A percentile compares a stretch with the other conserved stretches of the same genome.
Evolutionary conservation across 768 basidiomycete species (phyloP).

Genomic region (Rhodosporidiobolus sp.): DNA sequence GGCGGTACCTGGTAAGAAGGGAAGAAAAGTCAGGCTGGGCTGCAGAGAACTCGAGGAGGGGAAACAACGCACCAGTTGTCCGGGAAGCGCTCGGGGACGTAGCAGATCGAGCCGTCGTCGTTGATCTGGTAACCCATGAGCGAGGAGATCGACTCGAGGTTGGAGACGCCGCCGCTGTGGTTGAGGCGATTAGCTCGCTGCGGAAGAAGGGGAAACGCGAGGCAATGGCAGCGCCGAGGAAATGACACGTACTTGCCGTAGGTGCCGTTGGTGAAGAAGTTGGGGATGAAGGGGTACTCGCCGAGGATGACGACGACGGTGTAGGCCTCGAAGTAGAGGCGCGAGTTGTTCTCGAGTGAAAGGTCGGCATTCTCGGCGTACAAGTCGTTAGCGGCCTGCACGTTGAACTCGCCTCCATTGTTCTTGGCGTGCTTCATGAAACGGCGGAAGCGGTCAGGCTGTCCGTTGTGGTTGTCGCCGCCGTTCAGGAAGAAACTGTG

Average conservation of each 20-base stretch:
- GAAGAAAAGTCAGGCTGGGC: no score
- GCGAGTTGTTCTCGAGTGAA: not conserved
- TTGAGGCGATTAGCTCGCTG: no score
- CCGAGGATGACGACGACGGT: slow-evolving; percentile 6
- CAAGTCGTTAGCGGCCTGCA: not conserved
- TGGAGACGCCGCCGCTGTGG: not conserved
- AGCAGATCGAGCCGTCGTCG: not conserved
- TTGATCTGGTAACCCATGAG: not conserved
- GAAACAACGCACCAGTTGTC: no score
- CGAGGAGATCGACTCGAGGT: slow-evolving; percentile 1
- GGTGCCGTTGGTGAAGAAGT: slow-evolving; percentile 10
- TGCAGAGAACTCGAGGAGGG: no score
- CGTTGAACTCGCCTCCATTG: not conserved
- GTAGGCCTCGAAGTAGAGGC: not conserved
- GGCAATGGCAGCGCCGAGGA: no score
- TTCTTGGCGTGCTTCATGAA: not conserved
- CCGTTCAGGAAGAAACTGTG: slow-evolving; percentile 1
- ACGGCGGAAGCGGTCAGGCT: not conserved
- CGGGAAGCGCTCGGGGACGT: not conserved
- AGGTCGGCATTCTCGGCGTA: not conserved
- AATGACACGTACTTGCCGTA: no score
- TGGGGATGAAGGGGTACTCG: slow-evolving; percentile 1
- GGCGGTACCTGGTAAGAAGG: no score
- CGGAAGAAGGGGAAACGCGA: no score
- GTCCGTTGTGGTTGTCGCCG: slow-evolving; percentile 2